Conservation (phyloP, 2,329 filamentous ascomycete species). For the Rutstroemia sp. region DNA sequence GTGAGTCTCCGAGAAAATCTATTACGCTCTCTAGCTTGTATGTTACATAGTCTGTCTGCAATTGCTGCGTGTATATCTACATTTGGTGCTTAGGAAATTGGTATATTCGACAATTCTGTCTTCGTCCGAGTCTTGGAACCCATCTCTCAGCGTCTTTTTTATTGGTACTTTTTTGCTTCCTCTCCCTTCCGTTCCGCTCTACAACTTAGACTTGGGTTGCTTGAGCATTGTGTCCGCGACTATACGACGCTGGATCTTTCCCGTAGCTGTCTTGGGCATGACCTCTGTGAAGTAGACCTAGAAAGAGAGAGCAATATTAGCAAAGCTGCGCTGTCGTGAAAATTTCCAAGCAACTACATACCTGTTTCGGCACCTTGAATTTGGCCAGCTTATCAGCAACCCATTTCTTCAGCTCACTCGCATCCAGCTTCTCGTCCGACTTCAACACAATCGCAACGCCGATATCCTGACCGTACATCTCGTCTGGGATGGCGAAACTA, state of each 20-base stretch:
- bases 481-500: constrained; percentile 75
- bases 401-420: constrained; percentile 59
- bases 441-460: constrained; percentile 71
- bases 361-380: constrained; percentile 82
- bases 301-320: constrained; percentile 11
- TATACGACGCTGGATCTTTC: constrained; percentile 78
- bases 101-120: no score
- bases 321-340: background rate
- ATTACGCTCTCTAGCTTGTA: no score
- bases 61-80: no score
- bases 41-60: no score
- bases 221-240: constrained; percentile 82
- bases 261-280: constrained; percentile 90
- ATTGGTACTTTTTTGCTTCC: no score
- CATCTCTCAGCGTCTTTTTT: no score
- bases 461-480: constrained; percentile 77
- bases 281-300: constrained; percentile 73
- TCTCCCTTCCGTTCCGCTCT: background rate
- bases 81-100: no score
- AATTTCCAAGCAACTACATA: constrained; percentile 34
- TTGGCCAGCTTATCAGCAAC: constrained; percentile 64
- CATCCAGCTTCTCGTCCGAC: constrained; percentile 46
- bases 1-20: no score
- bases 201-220: constrained; percentile 52
- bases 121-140: no score